These are phyloP conservation scores for Huntiella savannae DNA, from an alignment of 2,329 filamentous ascomycete species.

Conservation along the genomic window DNA sequence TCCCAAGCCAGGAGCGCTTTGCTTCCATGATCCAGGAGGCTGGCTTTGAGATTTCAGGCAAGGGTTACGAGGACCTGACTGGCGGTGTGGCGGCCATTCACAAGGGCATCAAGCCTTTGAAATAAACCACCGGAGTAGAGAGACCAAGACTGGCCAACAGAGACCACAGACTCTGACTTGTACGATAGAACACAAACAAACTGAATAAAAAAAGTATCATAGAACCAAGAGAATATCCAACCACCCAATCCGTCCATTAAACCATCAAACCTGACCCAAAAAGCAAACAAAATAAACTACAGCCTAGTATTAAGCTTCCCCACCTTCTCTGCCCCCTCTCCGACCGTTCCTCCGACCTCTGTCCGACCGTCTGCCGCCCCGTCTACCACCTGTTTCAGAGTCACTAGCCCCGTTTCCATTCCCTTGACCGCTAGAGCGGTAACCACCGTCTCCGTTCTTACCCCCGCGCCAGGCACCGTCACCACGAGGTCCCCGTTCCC, in stretches of 20 bases:
- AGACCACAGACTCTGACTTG: too few species aligned
- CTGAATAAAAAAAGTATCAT: too few species aligned
- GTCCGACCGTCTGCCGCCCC: slow-evolving; percentile 35
- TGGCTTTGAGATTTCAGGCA: slow-evolving; percentile 67
- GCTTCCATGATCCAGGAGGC: slow-evolving; percentile 64
- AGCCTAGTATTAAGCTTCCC: slow-evolving; percentile 21
- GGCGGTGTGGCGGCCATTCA: slow-evolving; percentile 90
- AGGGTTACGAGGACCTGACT: slow-evolving; percentile 77
- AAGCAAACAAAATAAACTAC: not conserved
- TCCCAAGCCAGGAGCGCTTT: slow-evolving; percentile 74
- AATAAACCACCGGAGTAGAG: not conserved
- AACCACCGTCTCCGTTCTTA: slow-evolving; percentile 50
- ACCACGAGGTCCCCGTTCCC: slow-evolving; percentile 35
- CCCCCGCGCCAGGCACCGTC: slow-evolving; percentile 49
- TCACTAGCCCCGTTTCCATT: slow-evolving; percentile 49
- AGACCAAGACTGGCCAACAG: not conserved
- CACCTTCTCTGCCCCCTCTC: slow-evolving; percentile 30
- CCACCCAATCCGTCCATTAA: too few species aligned
- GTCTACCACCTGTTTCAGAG: slow-evolving; percentile 36
- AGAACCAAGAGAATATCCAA: too few species aligned
- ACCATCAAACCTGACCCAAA: not conserved
- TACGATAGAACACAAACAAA: too few species aligned
- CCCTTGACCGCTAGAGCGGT: slow-evolving; percentile 45
- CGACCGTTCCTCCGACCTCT: slow-evolving; percentile 31
- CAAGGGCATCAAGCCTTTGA: slow-evolving; percentile 68